These are phyloP conservation scores for Tulasnella sp. DNA, from an alignment of 768 basidiomycete species.

Conservation along the genomic window DNA sequence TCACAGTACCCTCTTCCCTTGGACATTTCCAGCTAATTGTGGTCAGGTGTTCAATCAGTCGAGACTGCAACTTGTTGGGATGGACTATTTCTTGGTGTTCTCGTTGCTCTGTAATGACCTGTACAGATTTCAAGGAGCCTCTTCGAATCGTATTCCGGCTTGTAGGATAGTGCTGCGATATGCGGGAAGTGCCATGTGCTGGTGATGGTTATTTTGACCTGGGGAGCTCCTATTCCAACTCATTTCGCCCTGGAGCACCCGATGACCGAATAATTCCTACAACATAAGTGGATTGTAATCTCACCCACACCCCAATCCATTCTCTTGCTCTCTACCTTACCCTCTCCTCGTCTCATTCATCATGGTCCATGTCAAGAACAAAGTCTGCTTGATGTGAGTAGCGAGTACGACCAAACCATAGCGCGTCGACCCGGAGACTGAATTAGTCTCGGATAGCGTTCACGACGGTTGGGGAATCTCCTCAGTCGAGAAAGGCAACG, in stretches of 20 bases:
- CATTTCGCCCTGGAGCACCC: not conserved
- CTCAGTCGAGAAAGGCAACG: conserved; percentile 59
- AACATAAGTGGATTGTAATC: conserved; percentile 4
- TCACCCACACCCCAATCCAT: not conserved
- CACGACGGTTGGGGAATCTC: conserved; percentile 94
- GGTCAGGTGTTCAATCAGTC: too few relatives aligned
- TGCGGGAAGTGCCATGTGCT: not conserved
- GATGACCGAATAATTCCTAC: not conserved
- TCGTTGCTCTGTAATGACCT: too few relatives aligned
- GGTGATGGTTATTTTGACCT: not conserved
- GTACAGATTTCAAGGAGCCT: too few relatives aligned
- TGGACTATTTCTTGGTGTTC: too few relatives aligned
- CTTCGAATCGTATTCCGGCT: too few relatives aligned
- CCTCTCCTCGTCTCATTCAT: not conserved
- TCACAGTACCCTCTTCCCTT: too few relatives aligned
- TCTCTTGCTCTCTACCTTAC: not conserved
- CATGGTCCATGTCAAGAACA: conserved; percentile 52
- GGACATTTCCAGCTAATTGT: too few relatives aligned
- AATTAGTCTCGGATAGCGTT: conserved; percentile 39
- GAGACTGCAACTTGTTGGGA: too few relatives aligned
- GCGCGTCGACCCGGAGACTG: not conserved
- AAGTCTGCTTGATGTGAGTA: conserved; percentile 81
- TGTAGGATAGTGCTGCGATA: not conserved
- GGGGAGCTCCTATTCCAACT: conserved; percentile 1
- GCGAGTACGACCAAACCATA: not conserved